Evolutionary conservation across 2,329 filamentous ascomycete species (phyloP), one percentile per base, ranked within the genome.

Genomic region (Penicillium expansum): DNA sequence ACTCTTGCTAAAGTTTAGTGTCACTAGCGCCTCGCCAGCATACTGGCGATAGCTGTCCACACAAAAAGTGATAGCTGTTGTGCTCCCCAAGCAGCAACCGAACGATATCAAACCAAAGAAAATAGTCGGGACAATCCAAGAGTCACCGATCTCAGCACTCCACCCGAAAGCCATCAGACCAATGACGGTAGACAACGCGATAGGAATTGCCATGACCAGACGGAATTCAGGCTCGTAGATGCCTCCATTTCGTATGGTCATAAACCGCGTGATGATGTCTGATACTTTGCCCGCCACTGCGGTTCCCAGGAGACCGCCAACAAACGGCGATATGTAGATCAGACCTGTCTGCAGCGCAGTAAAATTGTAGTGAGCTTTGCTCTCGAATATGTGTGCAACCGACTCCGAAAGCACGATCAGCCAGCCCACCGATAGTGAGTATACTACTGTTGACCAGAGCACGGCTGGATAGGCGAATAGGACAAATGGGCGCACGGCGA

Each of bases 131-230:
- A 96, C 90, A 51, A 96, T 95, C 90, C 90, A 97, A 22, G 82
- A 80, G 67, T 97, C 86, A 24, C 80, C 80, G 55, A 87, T 82
- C 60, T 91, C 74, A 0, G 89, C 91, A 10, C 89, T 92, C 94
- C 93, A 97, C n/a, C 93, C 93, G 68, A 94, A 97, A 2, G 92
- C 93, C 86, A 97, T 96, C 16, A 97, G 82, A 0, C 94, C 94
- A 32, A 93, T 85, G 1, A 87, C 85, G 0, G 92, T 97, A 4
- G 86, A 86, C 52, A 97, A 67, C 0, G 88, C 80, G 32, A 97
- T 87, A 0, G 92, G 93, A 3, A 88, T 75, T 0, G 86, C 90
- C 93, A 97, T 96, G 42, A 96, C 83, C 0, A 96, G 83, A 7
- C 92, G 85, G 69, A 95, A 97, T 73, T 97, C 93, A 0, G 93